Evolutionary conservation across 345 rosid species (phyloP).

Genomic region (Brassica rapa): DNA sequence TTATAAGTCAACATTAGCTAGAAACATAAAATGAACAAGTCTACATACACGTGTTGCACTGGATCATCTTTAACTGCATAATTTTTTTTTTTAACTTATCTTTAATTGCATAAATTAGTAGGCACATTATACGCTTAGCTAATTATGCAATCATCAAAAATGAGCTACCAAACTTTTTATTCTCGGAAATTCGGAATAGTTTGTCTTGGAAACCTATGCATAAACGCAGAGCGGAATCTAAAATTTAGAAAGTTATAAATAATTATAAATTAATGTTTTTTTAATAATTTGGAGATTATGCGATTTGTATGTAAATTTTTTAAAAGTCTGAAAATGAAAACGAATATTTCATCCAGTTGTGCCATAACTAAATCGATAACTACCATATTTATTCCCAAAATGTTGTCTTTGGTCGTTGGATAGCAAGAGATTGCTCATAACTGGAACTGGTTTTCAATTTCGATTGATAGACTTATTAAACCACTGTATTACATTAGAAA

Average conservation of each 20-base stretch:
- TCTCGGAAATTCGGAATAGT: background rate
- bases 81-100: too few relatives aligned
- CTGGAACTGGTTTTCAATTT: background rate
- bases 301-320: too few relatives aligned
- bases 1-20: slow-evolving; percentile 5
- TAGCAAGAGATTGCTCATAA: background rate
- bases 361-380: background rate
- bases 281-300: too few relatives aligned
- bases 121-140: too few relatives aligned
- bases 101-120: too few relatives aligned
- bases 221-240: background rate
- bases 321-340: too few relatives aligned
- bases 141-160: background rate
- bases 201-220: background rate
- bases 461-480: background rate
- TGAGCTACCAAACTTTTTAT: background rate
- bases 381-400: background rate
- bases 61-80: background rate
- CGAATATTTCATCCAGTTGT: background rate
- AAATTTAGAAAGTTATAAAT: too few relatives aligned
- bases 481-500: background rate
- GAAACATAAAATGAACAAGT: background rate
- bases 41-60: slow-evolving; percentile 2
- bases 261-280: too few relatives aligned
- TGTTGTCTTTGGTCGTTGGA: background rate